A percentile compares a stretch with the other conserved stretches of the same genome.
Conservation (phyloP, 2,329 filamentous ascomycete species). For the Penicillium italicum region DNA sequence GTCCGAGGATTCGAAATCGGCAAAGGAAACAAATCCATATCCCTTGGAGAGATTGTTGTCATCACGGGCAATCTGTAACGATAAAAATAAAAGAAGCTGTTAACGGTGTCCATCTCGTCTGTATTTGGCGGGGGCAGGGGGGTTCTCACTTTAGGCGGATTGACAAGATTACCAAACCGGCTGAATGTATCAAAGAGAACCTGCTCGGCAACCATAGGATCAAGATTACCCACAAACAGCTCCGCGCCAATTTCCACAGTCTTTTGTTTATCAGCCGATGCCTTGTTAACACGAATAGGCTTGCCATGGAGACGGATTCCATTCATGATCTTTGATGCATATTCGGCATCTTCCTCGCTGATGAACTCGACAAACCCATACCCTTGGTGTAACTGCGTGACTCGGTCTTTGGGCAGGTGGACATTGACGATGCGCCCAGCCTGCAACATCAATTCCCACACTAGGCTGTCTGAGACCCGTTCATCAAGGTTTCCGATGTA, state of each 20-base stretch:
- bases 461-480: conserved; percentile 80
- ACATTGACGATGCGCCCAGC: conserved; percentile 97
- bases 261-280: conserved; percentile 88
- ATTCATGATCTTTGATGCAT: conserved; percentile 95
- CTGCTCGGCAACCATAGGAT: conserved; percentile 92
- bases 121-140: not conserved
- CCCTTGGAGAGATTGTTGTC: conserved; percentile 86
- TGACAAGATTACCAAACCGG: conserved; percentile 81
- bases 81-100: conserved; percentile 22
- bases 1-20: conserved; percentile 89
- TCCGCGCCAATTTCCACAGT: conserved; percentile 91
- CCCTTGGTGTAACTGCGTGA: conserved; percentile 93
- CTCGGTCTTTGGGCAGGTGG: conserved; percentile 95
- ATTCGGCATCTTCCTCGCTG: conserved; percentile 91
- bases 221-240: conserved; percentile 93
- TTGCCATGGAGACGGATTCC: conserved; percentile 90
- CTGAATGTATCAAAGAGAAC: conserved; percentile 92
- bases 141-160: conserved; percentile 70
- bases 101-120: not conserved
- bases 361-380: conserved; percentile 99
- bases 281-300: conserved; percentile 94
- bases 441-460: conserved; percentile 98
- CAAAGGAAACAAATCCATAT: conserved; percentile 92
- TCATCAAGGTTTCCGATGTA: conserved; percentile 99
- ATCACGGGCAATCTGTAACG: conserved; percentile 66